phyloP scores from a whole-genome alignment of 257 asterid genomes.

The Verbena officinalis region DNA sequence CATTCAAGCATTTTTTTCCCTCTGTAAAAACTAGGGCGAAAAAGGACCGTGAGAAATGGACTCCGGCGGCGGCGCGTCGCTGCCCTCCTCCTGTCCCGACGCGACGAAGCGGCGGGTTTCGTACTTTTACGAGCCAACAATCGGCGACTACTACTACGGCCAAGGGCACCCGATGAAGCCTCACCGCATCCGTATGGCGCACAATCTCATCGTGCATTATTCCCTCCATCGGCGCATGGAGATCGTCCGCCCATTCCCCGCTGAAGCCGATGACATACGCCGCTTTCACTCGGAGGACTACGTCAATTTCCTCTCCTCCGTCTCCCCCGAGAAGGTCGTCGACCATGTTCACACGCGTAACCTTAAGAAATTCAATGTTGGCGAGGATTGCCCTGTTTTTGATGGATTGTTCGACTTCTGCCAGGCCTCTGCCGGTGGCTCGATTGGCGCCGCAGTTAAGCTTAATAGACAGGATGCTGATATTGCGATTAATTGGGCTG shows the following conservation, averaged over 20 bases:
- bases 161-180: constrained; percentile 54
- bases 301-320: constrained; percentile 34
- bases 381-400: constrained; percentile 49
- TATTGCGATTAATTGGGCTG: constrained; percentile 53
- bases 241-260: constrained; percentile 44
- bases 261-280: constrained; percentile 37
- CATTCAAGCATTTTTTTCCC: not conserved
- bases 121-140: constrained; percentile 45
- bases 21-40: not conserved
- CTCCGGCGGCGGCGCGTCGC: constrained; percentile 19
- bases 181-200: constrained; percentile 44
- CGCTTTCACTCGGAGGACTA: constrained; percentile 43
- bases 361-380: constrained; percentile 40
- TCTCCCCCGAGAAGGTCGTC: constrained; percentile 39
- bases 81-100: constrained; percentile 19
- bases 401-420: constrained; percentile 44
- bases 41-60: not conserved
- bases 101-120: constrained; percentile 38
- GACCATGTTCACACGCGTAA: constrained; percentile 27
- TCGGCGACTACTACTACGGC: constrained; percentile 47
- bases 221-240: constrained; percentile 40
- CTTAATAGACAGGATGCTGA: constrained; percentile 37
- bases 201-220: constrained; percentile 42
- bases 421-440: constrained; percentile 47
- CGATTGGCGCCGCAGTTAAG: constrained; percentile 49